Conservation (phyloP, 1,139 yeast species). For the Sugiyamaella sp. region DNA sequence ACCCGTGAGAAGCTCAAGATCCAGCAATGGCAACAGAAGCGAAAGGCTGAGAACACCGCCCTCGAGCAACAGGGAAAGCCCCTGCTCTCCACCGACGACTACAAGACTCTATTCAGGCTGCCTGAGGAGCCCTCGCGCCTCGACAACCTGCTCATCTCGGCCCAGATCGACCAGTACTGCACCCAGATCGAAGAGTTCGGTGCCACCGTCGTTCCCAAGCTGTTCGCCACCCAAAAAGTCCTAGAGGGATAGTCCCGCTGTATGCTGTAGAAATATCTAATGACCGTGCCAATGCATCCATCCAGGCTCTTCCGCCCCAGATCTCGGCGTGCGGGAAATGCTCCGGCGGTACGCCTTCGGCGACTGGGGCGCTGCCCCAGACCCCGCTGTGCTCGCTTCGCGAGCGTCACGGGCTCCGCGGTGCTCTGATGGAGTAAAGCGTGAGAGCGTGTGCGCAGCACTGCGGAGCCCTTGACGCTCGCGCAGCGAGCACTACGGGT, state of each 20-base stretch:
- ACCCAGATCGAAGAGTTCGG: constrained; percentile 65
- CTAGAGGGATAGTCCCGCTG: constrained; percentile 15
- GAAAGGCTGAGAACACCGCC: constrained; percentile 67
- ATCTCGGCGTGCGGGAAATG: too few relatives aligned
- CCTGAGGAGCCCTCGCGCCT: constrained; percentile 78
- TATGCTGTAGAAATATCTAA: constrained; percentile 11
- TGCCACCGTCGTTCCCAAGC: constrained; percentile 61
- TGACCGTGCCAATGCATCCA: constrained; percentile 8
- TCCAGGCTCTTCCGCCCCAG: background rate
- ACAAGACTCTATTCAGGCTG: constrained; percentile 67
- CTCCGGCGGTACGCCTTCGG: too few relatives aligned
- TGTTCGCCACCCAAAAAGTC: constrained; percentile 56
- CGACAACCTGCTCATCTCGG: constrained; percentile 70
- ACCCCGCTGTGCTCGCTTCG: background rate
- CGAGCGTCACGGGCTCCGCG: background rate
- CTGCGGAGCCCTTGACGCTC: too few relatives aligned
- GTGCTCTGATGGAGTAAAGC: background rate
- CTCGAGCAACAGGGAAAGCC: constrained; percentile 60
- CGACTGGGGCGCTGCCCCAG: background rate
- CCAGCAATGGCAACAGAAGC: constrained; percentile 73
- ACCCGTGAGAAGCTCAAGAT: constrained; percentile 73
- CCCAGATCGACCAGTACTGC: constrained; percentile 71
- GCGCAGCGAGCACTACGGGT: too few relatives aligned
- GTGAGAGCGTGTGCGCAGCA: background rate
- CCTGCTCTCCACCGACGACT: constrained; percentile 58